phyloP scores from a whole-genome alignment of 352 stramenopile genomes.

The Pythium myriotylum region DNA sequence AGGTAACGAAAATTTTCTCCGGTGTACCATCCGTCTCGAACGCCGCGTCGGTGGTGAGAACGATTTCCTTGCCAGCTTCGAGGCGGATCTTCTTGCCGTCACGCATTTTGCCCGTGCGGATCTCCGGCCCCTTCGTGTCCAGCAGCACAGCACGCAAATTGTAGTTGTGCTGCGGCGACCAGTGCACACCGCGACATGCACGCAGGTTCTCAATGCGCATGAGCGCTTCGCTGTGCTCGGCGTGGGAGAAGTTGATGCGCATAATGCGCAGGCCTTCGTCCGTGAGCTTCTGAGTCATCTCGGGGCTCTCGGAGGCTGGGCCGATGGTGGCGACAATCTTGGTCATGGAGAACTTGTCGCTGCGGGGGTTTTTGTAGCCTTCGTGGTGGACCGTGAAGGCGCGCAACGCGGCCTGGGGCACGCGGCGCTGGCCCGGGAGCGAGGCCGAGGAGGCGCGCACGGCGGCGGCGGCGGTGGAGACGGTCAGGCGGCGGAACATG shows the following conservation, averaged over 20 bases:
- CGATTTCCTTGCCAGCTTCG: constrained; percentile 81
- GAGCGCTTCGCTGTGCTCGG: constrained; percentile 84
- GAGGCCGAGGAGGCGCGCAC: constrained; percentile 1
- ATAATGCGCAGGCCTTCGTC: constrained; percentile 91
- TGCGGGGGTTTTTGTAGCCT: constrained; percentile 78
- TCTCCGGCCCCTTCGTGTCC: constrained; percentile 95
- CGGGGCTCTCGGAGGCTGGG: constrained; percentile 73
- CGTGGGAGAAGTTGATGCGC: constrained; percentile 96
- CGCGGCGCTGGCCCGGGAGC: constrained; percentile 1
- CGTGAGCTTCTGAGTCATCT: constrained; percentile 85
- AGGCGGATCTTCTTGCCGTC: constrained; percentile 88
- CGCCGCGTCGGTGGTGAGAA: constrained; percentile 85
- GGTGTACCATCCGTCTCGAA: constrained; percentile 77
- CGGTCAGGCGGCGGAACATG: constrained; percentile 27
- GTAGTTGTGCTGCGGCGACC: constrained; percentile 61
- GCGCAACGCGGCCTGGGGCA: constrained; percentile 12
- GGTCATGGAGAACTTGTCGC: constrained; percentile 88
- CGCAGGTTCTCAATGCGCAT: constrained; percentile 77
- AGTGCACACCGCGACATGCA: constrained; percentile 83
- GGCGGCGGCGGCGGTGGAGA: constrained; percentile 10
- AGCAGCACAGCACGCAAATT: constrained; percentile 93
- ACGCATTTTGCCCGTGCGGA: constrained; percentile 91
- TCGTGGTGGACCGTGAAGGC: constrained; percentile 34
- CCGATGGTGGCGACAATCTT: constrained; percentile 95
- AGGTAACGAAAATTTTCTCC: constrained; percentile 93